Base-by-base conservation (phyloP, 495 filamentous ascomycete species). In the Penicillium lagena region DNA sequence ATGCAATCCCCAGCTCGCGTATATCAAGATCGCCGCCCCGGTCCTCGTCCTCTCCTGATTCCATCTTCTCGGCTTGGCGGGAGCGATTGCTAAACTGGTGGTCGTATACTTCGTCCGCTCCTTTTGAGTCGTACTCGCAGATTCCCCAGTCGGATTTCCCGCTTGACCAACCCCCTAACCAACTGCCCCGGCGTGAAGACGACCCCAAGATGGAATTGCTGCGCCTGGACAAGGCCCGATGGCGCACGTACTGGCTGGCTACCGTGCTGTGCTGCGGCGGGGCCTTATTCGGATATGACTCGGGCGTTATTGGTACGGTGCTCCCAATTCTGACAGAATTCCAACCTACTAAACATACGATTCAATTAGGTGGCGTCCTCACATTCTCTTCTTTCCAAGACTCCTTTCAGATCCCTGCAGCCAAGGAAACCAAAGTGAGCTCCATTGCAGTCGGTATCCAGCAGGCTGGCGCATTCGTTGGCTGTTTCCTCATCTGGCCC, bases 201-300 rank as follows among this genome's bases (percentile, higher is more conserved):
- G 29, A 29, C 17, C 35, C 29, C 1, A 17, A n/a, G 6, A 54
- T 54, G 43, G 60, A 73, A 57, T 29, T 42, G 27, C 28, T 38
- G 45, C 15, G 56, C 36, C 17, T 59, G 53, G 45, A 69, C 46
- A 51, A 67, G 51, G 53, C 55, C 33, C 51, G 48, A 39, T 56
- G 71, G 33, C 66, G 76, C 38, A 73, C 73, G 10, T 81, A 78
- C 54, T 79, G 69, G 68, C 64, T 81, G 7, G 73, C 73, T 11
- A 56, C 60, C 4, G 67, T 79, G 4, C 58, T 70, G 4, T 72
- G 68, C 39, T 70, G 63, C 49, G 68, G 68, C n/a, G 66, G 66
- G 9, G 55, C 65, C 3, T 46, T 72, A 11, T 72, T 72, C 39
- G 68, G 66, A 27, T 72, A 72, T 54, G 68, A 72, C 40, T 68